A percentile compares a stretch with the other conserved stretches of the same genome.
phyloP scores from a whole-genome alignment of 768 basidiomycete genomes.

The Butyriboletus loyo region DNA sequence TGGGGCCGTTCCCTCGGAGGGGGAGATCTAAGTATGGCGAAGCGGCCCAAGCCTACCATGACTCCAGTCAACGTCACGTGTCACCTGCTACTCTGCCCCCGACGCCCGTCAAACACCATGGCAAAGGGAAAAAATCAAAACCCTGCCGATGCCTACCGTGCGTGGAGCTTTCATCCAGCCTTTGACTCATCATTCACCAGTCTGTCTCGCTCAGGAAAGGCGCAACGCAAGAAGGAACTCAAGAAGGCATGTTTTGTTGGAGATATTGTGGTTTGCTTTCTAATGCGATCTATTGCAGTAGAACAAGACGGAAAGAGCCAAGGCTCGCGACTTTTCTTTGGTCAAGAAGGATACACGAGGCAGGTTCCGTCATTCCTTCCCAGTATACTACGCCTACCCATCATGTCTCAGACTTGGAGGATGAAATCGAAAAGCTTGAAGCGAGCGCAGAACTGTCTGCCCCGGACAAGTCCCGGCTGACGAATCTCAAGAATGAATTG shows the following conservation, averaged over 20 bases:
- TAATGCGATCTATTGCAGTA: conserved; percentile 46
- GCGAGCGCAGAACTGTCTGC: conserved; percentile 39
- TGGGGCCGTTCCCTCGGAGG: conserved; percentile 48
- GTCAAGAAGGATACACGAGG: conserved; percentile 94
- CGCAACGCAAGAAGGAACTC: conserved; percentile 89
- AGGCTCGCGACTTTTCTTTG: conserved; percentile 82
- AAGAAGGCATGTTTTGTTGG: conserved; percentile 61
- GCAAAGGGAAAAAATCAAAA: conserved; percentile 84
- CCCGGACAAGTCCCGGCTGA: conserved; percentile 63
- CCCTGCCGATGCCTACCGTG: conserved; percentile 92
- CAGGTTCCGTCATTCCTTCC: conserved; percentile 26
- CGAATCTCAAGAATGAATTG: conserved; percentile 72
- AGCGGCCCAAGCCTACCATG: too few relatives aligned
- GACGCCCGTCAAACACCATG: conserved; percentile 58
- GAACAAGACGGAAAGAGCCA: conserved; percentile 86
- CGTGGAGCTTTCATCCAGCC: conserved; percentile 30
- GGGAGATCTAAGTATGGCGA: too few relatives aligned
- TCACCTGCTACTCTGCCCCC: not conserved
- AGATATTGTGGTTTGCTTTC: conserved; percentile 15
- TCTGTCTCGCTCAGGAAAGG: conserved; percentile 61
- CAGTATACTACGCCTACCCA: conserved; percentile 3
- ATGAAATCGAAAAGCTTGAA: conserved; percentile 71
- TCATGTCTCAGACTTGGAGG: conserved; percentile 63
- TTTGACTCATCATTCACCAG: conserved; percentile 1
- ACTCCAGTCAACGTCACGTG: conserved; percentile 31